phyloP scores from a whole-genome alignment of 1,284 basidiomycete species.

The Ceratobasidium sp. region DNA sequence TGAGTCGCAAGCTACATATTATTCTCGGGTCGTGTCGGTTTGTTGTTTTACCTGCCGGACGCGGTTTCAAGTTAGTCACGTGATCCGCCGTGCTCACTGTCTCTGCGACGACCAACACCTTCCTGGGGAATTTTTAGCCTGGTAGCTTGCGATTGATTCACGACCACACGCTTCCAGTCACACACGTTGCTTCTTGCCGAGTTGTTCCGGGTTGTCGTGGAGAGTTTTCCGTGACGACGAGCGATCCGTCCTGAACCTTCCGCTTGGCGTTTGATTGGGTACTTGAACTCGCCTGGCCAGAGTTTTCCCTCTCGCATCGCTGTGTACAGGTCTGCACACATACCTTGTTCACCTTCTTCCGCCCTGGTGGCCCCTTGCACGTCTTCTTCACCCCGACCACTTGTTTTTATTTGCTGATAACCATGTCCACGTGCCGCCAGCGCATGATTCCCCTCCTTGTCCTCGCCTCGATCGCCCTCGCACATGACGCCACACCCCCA shows the following conservation, averaged over 20 bases:
- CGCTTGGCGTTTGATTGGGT: constrained; percentile 7
- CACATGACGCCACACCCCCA: constrained; percentile 2
- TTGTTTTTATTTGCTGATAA: not conserved
- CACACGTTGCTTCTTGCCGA: not conserved
- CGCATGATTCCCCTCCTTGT: not conserved
- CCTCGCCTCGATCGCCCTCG: constrained; percentile 15
- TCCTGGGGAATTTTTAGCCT: not conserved
- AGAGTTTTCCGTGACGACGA: constrained; percentile 2
- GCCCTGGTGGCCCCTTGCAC: constrained; percentile 35
- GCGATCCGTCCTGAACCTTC: not conserved
- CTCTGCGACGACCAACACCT: too few relatives aligned
- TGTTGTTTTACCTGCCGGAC: too few relatives aligned
- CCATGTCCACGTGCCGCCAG: not conserved
- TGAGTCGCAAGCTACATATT: too few relatives aligned
- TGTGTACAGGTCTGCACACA: constrained; percentile 32
- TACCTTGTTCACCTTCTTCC: constrained; percentile 1
- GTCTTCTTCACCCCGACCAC: not conserved
- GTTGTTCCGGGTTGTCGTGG: not conserved
- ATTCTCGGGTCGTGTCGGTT: too few relatives aligned
- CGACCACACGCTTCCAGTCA: not conserved
- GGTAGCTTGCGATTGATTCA: constrained; percentile 1
- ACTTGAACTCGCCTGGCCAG: not conserved
- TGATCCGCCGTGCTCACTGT: too few relatives aligned
- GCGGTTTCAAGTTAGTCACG: too few relatives aligned
- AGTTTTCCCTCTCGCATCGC: not conserved